These are phyloP conservation scores for Ceratocystis destructans DNA, from an alignment of 2,329 filamentous ascomycete species.

Conservation along the genomic window DNA sequence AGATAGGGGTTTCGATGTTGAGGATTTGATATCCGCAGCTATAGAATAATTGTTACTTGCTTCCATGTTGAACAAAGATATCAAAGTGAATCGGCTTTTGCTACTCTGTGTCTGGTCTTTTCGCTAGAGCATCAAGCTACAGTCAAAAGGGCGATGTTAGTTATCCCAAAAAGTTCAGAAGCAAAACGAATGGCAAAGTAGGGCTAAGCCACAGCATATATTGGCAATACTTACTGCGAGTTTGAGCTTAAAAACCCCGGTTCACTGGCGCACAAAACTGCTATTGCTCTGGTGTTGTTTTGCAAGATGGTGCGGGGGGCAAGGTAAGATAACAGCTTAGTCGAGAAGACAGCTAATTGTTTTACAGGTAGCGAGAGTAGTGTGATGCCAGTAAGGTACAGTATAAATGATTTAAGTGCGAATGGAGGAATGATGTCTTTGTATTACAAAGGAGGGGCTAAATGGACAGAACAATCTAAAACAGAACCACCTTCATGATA, in stretches of 20 bases:
- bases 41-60: background rate
- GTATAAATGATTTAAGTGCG: background rate
- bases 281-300: background rate
- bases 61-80: background rate
- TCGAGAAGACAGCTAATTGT: background rate
- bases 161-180: background rate
- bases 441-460: background rate
- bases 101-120: background rate
- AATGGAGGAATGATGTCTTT: background rate
- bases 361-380: background rate
- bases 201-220: background rate
- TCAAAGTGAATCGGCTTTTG: background rate
- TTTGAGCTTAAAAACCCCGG: background rate
- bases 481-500: background rate
- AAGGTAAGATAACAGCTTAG: background rate
- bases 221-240: background rate
- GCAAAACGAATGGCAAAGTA: background rate
- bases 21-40: background rate
- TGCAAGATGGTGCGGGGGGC: background rate
- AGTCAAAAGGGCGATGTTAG: background rate
- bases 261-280: background rate
- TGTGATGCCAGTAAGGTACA: background rate
- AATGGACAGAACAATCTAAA: background rate
- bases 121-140: background rate
- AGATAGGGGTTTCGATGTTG: background rate